phyloP scores from a whole-genome alignment of 352 stramenopile species.

The Peronospora tabacina region DNA sequence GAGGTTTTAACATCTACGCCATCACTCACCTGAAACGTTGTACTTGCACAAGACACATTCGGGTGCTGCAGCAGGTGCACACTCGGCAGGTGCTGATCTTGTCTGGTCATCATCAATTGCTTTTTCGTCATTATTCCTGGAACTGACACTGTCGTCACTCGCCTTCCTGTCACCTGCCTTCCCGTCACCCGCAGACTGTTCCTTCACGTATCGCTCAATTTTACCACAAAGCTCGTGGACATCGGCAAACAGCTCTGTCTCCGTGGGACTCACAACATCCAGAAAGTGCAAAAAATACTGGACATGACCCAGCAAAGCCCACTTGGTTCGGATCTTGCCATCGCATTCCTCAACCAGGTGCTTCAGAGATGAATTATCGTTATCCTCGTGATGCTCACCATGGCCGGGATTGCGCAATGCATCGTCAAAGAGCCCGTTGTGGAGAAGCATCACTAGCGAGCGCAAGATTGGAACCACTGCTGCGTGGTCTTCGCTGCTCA shows the following conservation, averaged over 20 bases:
- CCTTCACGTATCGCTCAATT: conserved; percentile 36
- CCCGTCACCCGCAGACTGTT: conserved; percentile 5
- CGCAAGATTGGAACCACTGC: conserved; percentile 51
- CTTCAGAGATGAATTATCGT: conserved; percentile 24
- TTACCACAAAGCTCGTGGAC: conserved; percentile 37
- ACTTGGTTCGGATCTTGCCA: conserved; percentile 44
- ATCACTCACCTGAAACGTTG: conserved; percentile 50
- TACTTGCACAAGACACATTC: conserved; percentile 74
- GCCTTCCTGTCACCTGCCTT: conserved; percentile 7
- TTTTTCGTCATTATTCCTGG: conserved; percentile 17
- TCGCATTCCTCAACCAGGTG: conserved; percentile 36
- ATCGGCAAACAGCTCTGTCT: conserved; percentile 57
- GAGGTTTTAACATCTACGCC: background rate
- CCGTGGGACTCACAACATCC: conserved; percentile 58
- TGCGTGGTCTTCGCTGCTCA: conserved; percentile 78
- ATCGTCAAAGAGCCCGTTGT: conserved; percentile 52
- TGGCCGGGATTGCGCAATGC: conserved; percentile 21
- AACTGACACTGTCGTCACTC: conserved; percentile 9
- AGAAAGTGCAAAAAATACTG: conserved; percentile 74
- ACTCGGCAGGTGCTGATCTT: conserved; percentile 9
- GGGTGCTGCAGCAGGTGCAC: conserved; percentile 8
- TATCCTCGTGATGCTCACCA: conserved; percentile 14
- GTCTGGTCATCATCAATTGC: conserved; percentile 17
- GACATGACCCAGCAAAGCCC: conserved; percentile 45
- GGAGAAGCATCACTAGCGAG: conserved; percentile 44